These are phyloP conservation scores for Coemansia sp. DNA, from an alignment of 192 early-diverging fungal species.

Conservation along the genomic window DNA sequence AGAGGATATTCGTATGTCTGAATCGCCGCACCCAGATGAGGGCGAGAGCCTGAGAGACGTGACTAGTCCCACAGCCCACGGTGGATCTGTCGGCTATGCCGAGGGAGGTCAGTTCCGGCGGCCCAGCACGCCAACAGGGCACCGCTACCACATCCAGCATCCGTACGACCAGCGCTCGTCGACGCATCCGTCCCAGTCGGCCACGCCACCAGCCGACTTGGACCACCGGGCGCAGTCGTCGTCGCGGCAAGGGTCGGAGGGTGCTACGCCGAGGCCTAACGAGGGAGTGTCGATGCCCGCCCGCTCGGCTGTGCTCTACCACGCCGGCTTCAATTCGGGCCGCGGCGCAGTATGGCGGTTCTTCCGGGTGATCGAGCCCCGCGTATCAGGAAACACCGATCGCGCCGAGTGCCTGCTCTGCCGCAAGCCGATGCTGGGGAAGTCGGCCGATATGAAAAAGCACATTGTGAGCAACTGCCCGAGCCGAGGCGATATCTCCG, in stretches of 20 bases:
- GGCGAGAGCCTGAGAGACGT: constrained; percentile 6
- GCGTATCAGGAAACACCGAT: constrained; percentile 52
- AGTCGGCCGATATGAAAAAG: constrained; percentile 54
- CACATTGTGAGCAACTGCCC: constrained; percentile 50
- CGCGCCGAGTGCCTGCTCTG: constrained; percentile 53
- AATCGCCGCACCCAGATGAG: constrained; percentile 30
- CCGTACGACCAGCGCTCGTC: constrained; percentile 9
- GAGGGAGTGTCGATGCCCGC: constrained; percentile 43
- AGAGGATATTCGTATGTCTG: constrained; percentile 51
- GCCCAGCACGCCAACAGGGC: background rate
- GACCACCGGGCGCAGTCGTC: background rate
- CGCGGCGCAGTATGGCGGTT: constrained; percentile 54
- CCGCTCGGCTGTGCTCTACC: constrained; percentile 42
- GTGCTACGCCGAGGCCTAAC: constrained; percentile 2
- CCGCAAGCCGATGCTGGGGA: constrained; percentile 53
- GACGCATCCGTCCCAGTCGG: constrained; percentile 20
- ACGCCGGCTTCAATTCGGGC: constrained; percentile 45
- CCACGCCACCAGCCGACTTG: background rate
- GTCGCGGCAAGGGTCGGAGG: constrained; percentile 3
- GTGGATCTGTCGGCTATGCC: background rate
- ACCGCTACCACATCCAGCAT: background rate
- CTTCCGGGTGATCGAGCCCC: constrained; percentile 44
- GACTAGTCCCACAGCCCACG: background rate
- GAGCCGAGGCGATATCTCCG: constrained; percentile 27
- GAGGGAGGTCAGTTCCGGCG: background rate